Evolutionary conservation across 2,329 filamentous ascomycete genomes (phyloP).

Genomic region (Fulvia fulva): DNA sequence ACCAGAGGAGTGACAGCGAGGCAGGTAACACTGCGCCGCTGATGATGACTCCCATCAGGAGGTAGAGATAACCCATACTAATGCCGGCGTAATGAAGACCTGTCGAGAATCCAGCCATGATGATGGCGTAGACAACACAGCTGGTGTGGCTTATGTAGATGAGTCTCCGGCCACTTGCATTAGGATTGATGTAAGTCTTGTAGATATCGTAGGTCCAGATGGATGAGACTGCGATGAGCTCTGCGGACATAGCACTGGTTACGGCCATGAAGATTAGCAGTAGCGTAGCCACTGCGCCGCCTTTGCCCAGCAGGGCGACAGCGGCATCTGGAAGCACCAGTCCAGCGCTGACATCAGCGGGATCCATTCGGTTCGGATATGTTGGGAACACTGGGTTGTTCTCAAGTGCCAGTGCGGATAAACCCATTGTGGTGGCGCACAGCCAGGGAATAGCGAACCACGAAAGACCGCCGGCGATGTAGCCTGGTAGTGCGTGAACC

Average conservation of each 20-base stretch:
- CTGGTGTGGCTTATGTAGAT: conserved; percentile 75
- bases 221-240: conserved; percentile 81
- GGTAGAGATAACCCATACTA: conserved; percentile 82
- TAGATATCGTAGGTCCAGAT: conserved; percentile 89
- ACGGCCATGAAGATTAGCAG: conserved; percentile 88
- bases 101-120: conserved; percentile 75
- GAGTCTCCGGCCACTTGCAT: conserved; percentile 68
- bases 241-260: conserved; percentile 75
- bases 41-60: conserved; percentile 90
- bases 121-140: conserved; percentile 69
- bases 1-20: conserved; percentile 75
- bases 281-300: conserved; percentile 73
- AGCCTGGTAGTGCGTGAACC: conserved; percentile 78
- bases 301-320: conserved; percentile 75
- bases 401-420: conserved; percentile 76
- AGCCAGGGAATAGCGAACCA: conserved; percentile 96
- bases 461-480: conserved; percentile 77
- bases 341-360: conserved; percentile 73
- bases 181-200: conserved; percentile 78
- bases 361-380: conserved; percentile 66
- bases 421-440: conserved; percentile 81
- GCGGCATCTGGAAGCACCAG: conserved; percentile 82
- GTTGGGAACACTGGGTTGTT: conserved; percentile 67
- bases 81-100: conserved; percentile 61
- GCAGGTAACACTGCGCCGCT: conserved; percentile 72